These are phyloP conservation scores for Aureobasidium sp. DNA, from an alignment of 2,329 filamentous ascomycete genomes.

Conservation along the genomic window DNA sequence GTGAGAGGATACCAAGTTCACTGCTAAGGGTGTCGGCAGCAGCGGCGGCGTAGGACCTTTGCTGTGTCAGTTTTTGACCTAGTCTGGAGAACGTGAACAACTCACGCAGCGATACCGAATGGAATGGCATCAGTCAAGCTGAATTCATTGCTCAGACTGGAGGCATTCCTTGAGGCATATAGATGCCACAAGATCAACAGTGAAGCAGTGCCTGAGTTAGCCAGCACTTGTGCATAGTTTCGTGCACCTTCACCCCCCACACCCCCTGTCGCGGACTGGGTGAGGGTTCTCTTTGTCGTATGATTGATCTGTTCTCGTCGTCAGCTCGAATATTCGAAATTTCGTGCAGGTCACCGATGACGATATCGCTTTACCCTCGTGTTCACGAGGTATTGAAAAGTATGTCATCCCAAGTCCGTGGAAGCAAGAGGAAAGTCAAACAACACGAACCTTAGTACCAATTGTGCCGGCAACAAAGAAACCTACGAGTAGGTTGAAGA, in stretches of 20 bases:
- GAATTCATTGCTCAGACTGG: conserved; percentile 3
- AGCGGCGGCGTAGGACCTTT: conserved; percentile 81
- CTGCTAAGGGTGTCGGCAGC: conserved; percentile 95
- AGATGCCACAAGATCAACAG: conserved; percentile 62
- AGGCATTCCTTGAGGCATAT: not conserved
- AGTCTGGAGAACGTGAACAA: not conserved
- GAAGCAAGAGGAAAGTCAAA: not conserved
- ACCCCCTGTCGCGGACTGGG: conserved; percentile 77
- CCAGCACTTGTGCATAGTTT: conserved; percentile 89
- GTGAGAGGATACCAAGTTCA: conserved; percentile 92
- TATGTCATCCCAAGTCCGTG: not conserved
- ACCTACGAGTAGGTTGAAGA: conserved; percentile 82
- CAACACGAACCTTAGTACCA: conserved; percentile 76
- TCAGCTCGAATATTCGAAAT: not conserved
- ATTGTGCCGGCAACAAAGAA: conserved; percentile 91
- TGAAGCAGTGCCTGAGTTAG: conserved; percentile 86
- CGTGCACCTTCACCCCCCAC: conserved; percentile 84
- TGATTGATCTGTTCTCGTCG: conserved; percentile 75
- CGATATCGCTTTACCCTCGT: not conserved
- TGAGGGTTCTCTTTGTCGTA: conserved; percentile 83
- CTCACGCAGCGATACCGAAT: conserved; percentile 15
- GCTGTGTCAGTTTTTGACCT: not conserved
- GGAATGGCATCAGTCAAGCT: conserved; percentile 37
- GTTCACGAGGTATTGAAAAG: not conserved
- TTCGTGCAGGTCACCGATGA: not conserved